Percentiles rank a stretch among this genome's conserved stretches.
phyloP scores from a whole-genome alignment of 768 basidiomycete genomes.

The Podaxis sp. region DNA sequence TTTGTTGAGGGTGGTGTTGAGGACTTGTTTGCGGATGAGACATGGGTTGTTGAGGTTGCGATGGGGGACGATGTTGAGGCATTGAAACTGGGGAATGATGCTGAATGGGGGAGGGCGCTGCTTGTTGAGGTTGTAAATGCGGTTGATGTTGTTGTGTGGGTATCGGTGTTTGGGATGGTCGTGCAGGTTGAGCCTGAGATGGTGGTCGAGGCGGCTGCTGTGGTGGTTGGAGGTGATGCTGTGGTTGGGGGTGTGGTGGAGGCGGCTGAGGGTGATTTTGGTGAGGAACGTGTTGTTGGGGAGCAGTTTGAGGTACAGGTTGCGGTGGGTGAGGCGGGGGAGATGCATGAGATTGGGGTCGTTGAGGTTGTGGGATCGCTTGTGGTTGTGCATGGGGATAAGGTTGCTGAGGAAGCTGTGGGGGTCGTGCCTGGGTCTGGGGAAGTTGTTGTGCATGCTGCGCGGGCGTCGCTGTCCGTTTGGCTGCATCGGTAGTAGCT shows the following conservation, averaged over 20 bases:
- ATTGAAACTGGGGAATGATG: conserved; percentile 13
- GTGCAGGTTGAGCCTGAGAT: conserved; percentile 7
- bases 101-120: conserved; percentile 2
- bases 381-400: neutral
- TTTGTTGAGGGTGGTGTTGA: conserved; percentile 17
- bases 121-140: conserved; percentile 13
- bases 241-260: conserved; percentile 18
- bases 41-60: conserved; percentile 9
- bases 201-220: conserved; percentile 14
- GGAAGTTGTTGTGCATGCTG: conserved; percentile 21
- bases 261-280: conserved; percentile 13
- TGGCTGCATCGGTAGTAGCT: conserved; percentile 29
- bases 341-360: conserved; percentile 8
- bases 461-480: conserved; percentile 35
- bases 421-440: conserved; percentile 15
- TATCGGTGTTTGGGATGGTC: conserved; percentile 16
- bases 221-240: conserved; percentile 19
- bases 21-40: conserved; percentile 13
- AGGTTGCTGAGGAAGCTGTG: conserved; percentile 1
- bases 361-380: conserved; percentile 6
- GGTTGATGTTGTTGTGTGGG: conserved; percentile 14
- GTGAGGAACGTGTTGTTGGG: neutral
- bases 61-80: conserved; percentile 3
- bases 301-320: neutral
- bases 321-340: conserved; percentile 17